Conservation (phyloP, 192 early-diverging fungal genomes). For the Rhizoclosmatium sp. region DNA sequence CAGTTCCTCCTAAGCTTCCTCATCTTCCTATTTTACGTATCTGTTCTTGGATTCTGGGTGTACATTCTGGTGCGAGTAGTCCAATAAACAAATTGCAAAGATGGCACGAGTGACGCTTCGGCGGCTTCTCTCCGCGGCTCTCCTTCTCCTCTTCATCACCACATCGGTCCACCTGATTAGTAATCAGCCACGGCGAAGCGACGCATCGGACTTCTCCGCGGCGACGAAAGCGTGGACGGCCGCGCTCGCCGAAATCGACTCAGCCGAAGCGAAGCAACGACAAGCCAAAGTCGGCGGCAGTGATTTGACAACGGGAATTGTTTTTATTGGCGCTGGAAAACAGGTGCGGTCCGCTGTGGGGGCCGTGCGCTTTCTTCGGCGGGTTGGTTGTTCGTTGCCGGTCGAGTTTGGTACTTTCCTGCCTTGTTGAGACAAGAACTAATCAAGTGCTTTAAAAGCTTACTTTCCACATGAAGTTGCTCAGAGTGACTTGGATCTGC, state of each 20-base stretch:
- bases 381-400: conserved; percentile 2
- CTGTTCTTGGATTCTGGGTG: no score
- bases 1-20: no score
- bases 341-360: background rate
- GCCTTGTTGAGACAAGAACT: background rate
- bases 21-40: no score
- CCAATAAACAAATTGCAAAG: no score
- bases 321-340: conserved; percentile 12
- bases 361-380: conserved; percentile 1
- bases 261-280: no score
- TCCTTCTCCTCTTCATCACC: background rate
- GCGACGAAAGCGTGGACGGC: background rate
- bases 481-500: background rate
- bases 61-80: no score
- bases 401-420: conserved; percentile 29
- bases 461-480: conserved; percentile 24
- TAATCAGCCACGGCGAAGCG: background rate
- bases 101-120: background rate
- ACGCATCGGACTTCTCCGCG: no score
- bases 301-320: background rate
- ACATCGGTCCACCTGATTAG: background rate
- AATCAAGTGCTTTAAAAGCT: background rate
- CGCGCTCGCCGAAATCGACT: background rate
- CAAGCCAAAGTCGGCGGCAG: background rate
- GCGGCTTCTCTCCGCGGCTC: background rate